Conservation (phyloP, 257 asterid species). For the Ilex asprella region DNA sequence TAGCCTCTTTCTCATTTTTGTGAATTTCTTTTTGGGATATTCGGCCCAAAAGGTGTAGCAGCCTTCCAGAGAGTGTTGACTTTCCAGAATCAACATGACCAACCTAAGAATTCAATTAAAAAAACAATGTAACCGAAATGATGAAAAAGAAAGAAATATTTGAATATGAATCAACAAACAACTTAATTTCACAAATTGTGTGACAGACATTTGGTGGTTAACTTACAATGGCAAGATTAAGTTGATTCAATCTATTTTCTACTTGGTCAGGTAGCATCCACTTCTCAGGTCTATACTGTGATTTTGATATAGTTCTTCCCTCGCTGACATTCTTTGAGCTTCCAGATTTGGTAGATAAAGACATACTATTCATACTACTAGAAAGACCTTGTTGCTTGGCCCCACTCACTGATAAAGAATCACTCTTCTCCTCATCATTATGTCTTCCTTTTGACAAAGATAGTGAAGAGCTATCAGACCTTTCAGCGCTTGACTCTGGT, state of each 20-base stretch:
- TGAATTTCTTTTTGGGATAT: conserved; percentile 82
- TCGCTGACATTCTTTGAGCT: conserved; percentile 26
- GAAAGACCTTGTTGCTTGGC: conserved; percentile 26
- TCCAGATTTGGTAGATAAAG: conserved; percentile 46
- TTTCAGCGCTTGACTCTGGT: conserved; percentile 30
- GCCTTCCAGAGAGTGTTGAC: conserved; percentile 95
- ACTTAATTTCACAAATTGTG: neutral
- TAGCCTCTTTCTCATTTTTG: conserved; percentile 84
- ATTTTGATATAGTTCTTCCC: conserved; percentile 30
- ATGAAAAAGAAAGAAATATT: conserved; percentile 6
- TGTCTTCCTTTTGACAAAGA: conserved; percentile 35
- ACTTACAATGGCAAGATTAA: conserved; percentile 92
- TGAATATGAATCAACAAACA: too few species aligned
- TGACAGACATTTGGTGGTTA: conserved; percentile 6
- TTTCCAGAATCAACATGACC: conserved; percentile 99
- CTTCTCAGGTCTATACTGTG: conserved; percentile 58
- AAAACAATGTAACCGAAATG: neutral
- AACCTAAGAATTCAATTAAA: conserved; percentile 42
- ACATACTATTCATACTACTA: conserved; percentile 25
- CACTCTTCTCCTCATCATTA: conserved; percentile 26
- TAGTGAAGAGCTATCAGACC: conserved; percentile 32
- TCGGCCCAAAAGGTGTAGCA: conserved; percentile 78
- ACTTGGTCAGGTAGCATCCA: conserved; percentile 58
- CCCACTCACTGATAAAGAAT: conserved; percentile 32
- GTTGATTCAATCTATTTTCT: conserved; percentile 57